phyloP scores from a whole-genome alignment of 1,284 basidiomycete species.

The Abortiporus biennis region DNA sequence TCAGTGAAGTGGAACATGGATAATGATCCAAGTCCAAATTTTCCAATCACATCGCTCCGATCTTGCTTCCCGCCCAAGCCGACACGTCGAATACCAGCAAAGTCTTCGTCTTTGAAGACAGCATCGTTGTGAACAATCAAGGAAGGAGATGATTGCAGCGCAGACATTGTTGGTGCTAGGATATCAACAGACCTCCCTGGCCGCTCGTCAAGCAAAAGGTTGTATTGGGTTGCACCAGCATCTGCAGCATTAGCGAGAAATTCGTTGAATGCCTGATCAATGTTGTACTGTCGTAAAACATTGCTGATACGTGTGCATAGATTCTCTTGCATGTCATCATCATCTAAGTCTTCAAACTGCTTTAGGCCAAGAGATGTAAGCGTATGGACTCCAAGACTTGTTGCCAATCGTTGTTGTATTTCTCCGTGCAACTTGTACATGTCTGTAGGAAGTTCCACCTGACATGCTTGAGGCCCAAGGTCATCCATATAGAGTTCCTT shows the following conservation, averaged over 20 bases:
- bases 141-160: conserved; percentile 28
- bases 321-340: conserved; percentile 26
- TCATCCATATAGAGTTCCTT: conserved; percentile 13
- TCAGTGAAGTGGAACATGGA: conserved; percentile 46
- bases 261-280: conserved; percentile 35
- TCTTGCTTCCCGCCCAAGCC: conserved; percentile 38
- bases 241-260: conserved; percentile 47
- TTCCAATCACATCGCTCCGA: conserved; percentile 34
- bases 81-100: conserved; percentile 35
- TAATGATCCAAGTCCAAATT: conserved; percentile 43
- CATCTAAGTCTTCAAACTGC: conserved; percentile 5
- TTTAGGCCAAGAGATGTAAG: conserved; percentile 13
- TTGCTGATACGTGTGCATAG: conserved; percentile 20
- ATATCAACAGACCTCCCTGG: conserved; percentile 13
- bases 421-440: conserved; percentile 5
- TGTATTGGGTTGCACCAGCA: conserved; percentile 34
- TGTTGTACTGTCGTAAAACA: conserved; percentile 32
- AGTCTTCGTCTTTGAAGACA: conserved; percentile 33
- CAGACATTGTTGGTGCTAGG: conserved; percentile 26
- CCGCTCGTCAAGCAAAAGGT: conserved; percentile 30
- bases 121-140: conserved; percentile 39
- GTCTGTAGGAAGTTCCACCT: conserved; percentile 5
- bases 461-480: conserved; percentile 9
- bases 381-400: conserved; percentile 7
- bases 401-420: conserved; percentile 3